Conservation (phyloP, 495 filamentous ascomycete species). For the Tuber indicum region DNA sequence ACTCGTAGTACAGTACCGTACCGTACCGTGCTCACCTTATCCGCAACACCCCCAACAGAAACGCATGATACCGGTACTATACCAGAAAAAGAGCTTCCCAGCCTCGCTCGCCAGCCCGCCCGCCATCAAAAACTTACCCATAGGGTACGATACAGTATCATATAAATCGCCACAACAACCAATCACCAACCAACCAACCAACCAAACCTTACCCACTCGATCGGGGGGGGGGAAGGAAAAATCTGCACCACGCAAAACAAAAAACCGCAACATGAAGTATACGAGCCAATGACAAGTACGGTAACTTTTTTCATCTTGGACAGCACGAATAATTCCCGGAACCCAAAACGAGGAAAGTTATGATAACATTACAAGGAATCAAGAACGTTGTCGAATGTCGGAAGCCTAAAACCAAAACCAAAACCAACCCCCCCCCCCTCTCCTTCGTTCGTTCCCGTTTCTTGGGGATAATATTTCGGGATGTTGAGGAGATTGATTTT, state of each 20-base stretch:
- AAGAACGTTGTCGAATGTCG: neutral
- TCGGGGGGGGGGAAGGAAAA: neutral
- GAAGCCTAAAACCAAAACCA: constrained; percentile 5
- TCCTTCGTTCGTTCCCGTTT: neutral
- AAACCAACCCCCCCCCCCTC: too few relatives aligned
- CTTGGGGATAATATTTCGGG: too few relatives aligned
- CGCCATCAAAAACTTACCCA: neutral
- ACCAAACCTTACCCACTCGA: neutral
- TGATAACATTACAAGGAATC: too few relatives aligned
- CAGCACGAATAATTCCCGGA: constrained; percentile 6
- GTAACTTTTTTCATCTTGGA: too few relatives aligned
- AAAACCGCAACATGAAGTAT: neutral
- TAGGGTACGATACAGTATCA: neutral
- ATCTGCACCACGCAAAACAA: neutral
- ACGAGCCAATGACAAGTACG: neutral
- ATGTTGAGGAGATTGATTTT: neutral
- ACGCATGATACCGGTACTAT: too few relatives aligned
- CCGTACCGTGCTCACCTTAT: too few relatives aligned
- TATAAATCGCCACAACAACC: too few relatives aligned
- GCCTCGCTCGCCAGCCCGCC: neutral
- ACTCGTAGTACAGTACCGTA: too few relatives aligned
- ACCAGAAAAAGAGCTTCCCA: too few relatives aligned
- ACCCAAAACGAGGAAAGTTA: neutral
- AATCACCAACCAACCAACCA: constrained; percentile 4
- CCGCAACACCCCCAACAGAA: too few relatives aligned